These are phyloP conservation scores for Euphorbia lathyris DNA, from an alignment of 345 rosid species.

Conservation along the genomic window DNA sequence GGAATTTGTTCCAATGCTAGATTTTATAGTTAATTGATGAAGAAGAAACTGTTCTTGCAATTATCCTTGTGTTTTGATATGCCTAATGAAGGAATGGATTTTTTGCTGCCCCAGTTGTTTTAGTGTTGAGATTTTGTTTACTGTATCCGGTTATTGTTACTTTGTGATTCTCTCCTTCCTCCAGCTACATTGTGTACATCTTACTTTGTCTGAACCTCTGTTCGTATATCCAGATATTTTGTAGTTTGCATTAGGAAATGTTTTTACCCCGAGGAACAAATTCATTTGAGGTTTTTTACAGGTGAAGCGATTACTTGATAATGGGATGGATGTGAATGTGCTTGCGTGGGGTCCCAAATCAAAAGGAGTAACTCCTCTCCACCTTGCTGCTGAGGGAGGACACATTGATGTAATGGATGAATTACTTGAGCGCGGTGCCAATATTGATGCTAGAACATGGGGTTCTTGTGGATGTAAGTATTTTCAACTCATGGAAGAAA, in stretches of 20 bases:
- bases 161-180: background rate
- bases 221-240: background rate
- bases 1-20: background rate
- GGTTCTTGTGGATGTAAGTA: slow-evolving; percentile 89
- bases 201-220: background rate
- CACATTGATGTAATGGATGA: slow-evolving; percentile 87
- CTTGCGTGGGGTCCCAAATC: slow-evolving; percentile 90
- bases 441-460: slow-evolving; percentile 89
- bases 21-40: background rate
- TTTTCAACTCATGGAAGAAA: background rate
- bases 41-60: background rate
- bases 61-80: background rate
- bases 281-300: slow-evolving; percentile 14
- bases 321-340: slow-evolving; percentile 80
- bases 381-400: slow-evolving; percentile 98
- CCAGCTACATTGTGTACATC: background rate
- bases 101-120: too few species aligned
- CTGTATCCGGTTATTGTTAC: background rate
- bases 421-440: slow-evolving; percentile 87
- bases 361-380: slow-evolving; percentile 83
- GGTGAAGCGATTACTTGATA: slow-evolving; percentile 74
- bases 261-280: background rate
- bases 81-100: background rate
- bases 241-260: too few species aligned
- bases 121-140: background rate